Evolutionary conservation across 306 rosid genomes (phyloP).

Genomic region (Astragalus membranaceus): DNA sequence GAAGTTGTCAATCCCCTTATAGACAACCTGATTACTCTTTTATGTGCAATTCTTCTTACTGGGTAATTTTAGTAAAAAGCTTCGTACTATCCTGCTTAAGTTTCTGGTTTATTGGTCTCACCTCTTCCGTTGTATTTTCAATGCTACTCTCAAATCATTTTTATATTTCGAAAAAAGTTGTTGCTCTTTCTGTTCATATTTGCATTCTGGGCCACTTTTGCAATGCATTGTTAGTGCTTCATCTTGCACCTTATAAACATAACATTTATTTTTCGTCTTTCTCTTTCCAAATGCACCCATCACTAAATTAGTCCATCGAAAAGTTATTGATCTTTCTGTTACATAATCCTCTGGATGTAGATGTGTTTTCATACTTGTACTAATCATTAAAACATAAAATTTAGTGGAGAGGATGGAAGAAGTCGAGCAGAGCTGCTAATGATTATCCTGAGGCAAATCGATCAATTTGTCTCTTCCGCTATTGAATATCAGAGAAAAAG

Average conservation of each 20-base stretch:
- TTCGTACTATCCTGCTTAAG: conserved; percentile 1
- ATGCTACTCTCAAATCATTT: background rate
- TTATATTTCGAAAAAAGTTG: background rate
- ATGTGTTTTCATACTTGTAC: conserved; percentile 7
- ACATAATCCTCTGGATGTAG: background rate
- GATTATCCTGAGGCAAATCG: conserved; percentile 90
- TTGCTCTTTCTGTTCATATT: background rate
- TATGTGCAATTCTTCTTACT: conserved; percentile 94
- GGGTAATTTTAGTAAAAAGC: conserved; percentile 44
- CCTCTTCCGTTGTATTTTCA: background rate
- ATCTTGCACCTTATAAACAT: background rate
- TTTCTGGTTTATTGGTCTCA: background rate
- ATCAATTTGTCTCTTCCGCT: conserved; percentile 78
- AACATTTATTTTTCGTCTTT: background rate
- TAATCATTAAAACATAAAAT: conserved; percentile 30
- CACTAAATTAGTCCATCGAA: background rate
- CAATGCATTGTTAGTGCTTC: background rate
- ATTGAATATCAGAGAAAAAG: conserved; percentile 85
- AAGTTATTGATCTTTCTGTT: background rate
- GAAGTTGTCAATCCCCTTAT: conserved; percentile 75
- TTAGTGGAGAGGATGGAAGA: conserved; percentile 98
- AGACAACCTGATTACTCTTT: conserved; percentile 82
- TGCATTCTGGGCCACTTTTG: background rate
- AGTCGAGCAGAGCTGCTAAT: conserved; percentile 89
- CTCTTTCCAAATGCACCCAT: background rate